Base-by-base conservation (phyloP, 768 basidiomycete genomes). In the Filobasidium floriforme region DNA sequence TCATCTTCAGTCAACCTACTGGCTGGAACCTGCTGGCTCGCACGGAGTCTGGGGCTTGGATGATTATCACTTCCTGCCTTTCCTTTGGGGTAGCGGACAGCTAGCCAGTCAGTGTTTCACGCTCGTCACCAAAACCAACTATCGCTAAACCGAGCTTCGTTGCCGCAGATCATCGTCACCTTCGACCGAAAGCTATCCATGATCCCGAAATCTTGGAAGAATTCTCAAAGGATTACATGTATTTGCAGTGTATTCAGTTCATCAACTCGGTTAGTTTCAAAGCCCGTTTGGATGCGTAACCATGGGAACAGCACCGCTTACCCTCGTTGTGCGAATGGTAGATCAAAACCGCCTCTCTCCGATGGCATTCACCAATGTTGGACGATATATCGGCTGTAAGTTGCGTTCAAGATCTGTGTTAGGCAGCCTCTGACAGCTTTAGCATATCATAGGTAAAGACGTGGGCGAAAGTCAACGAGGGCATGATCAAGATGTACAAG, bases 351-450 rank as follows among this genome's bases (percentile, higher is more conserved):
- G 92, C 93, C 0, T 92, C 92, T 0, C 82, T 98, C 0, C 84
- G 92, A 61, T 99, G 94, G 94, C 94, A 99, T 80, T 96, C 92
- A 0, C 94, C 94, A 0, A 98, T 99, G 94, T 84, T 99, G 7
- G 91, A 97, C 77, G 94, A 98, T 74, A 98, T 98, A 63, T 93
- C 92, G 0, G 91, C 88, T 0, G 92, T 80, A 68, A 49, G 82
- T 72, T 9, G 11, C 24, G 24, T 4, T 19, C 54, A 22, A 57
- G 26, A 3, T 62, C 7, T 22, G 29, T 37, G 3, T 29, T 37
- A 37, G 32, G 4, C 32, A 9, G 9, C 9, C 32, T 37, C 32
- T 37, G 32, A 37, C 32, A 37, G 32, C 32, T 37, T 37, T 9
- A 9, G 32, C 32, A 37, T 37, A 37, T 37, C 4, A 29, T 65